Evolutionary conservation across 176 grass and related monocot genomes (phyloP).

Genomic region (Phoenix roebelenii): DNA sequence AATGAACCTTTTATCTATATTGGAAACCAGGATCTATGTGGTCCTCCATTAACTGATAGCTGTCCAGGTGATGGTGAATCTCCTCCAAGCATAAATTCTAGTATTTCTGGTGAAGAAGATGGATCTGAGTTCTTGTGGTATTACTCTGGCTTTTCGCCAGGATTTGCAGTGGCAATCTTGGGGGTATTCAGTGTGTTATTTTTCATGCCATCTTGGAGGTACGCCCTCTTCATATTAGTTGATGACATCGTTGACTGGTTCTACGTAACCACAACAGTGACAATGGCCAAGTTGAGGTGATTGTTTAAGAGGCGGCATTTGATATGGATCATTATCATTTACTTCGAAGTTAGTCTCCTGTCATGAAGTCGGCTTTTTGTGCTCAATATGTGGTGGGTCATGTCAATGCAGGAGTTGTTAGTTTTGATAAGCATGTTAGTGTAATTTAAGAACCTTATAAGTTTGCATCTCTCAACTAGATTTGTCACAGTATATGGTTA

Average conservation of each 20-base stretch:
- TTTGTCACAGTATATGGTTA: too few species aligned
- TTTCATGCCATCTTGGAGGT: not conserved
- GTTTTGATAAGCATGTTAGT: too few species aligned
- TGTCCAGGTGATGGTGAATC: not conserved
- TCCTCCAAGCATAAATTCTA: not conserved
- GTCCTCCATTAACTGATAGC: not conserved
- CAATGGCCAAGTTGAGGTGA: too few species aligned
- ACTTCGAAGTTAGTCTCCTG: too few species aligned
- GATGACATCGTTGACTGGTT: not conserved
- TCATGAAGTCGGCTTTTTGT: too few species aligned
- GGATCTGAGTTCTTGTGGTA: not conserved
- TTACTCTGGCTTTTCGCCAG: not conserved
- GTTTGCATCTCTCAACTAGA: too few species aligned
- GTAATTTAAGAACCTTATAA: too few species aligned
- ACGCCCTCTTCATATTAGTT: not conserved
- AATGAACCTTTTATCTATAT: not conserved
- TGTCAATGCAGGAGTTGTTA: too few species aligned
- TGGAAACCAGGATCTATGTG: not conserved
- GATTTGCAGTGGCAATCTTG: slow-evolving; percentile 5
- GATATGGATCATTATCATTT: too few species aligned
- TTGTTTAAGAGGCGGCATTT: too few species aligned
- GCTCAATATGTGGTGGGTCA: too few species aligned
- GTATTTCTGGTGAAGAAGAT: not conserved
- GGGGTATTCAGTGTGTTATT: not conserved
- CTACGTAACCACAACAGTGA: not conserved